Evolutionary conservation across 768 basidiomycete species (phyloP).

Genomic region (Mycena amicta): DNA sequence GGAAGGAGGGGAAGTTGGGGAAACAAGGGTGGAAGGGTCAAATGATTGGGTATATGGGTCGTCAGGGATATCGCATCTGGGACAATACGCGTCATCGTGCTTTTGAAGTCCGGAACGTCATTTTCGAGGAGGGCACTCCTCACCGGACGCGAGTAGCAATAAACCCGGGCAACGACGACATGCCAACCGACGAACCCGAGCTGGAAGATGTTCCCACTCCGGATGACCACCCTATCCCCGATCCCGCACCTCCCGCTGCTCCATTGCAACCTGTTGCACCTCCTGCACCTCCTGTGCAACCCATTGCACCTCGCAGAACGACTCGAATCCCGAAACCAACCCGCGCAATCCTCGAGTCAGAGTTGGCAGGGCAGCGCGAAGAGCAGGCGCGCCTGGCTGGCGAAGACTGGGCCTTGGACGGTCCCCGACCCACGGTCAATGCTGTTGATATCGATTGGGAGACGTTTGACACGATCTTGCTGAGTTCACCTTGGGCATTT

Average conservation of each 20-base stretch:
- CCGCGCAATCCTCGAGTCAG: background rate
- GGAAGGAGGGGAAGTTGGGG: slow-evolving; percentile 12
- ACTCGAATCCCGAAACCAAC: slow-evolving; percentile 1
- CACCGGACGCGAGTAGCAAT: background rate
- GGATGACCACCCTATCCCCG: background rate
- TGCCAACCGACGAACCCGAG: background rate
- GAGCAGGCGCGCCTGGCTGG: background rate
- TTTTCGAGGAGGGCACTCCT: slow-evolving; percentile 11
- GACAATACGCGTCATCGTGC: slow-evolving; percentile 3
- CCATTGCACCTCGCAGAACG: background rate
- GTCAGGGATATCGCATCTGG: slow-evolving; percentile 13
- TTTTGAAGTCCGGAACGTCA: slow-evolving; percentile 13
- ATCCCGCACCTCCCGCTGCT: background rate
- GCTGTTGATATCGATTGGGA: slow-evolving; percentile 3
- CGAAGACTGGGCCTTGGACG: slow-evolving; percentile 7
- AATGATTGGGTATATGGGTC: slow-evolving; percentile 22
- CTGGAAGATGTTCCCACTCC: background rate
- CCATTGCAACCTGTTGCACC: no score
- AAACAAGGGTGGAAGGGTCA: slow-evolving; percentile 17
- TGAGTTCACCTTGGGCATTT: slow-evolving; percentile 4
- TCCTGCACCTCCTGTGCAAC: background rate
- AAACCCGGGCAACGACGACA: background rate
- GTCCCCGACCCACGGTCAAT: background rate
- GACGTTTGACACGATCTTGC: background rate
- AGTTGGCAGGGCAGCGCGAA: background rate